Evolutionary conservation across 208 protist genomes (phyloP).

Genomic region (Vickermania spadyakhi): DNA sequence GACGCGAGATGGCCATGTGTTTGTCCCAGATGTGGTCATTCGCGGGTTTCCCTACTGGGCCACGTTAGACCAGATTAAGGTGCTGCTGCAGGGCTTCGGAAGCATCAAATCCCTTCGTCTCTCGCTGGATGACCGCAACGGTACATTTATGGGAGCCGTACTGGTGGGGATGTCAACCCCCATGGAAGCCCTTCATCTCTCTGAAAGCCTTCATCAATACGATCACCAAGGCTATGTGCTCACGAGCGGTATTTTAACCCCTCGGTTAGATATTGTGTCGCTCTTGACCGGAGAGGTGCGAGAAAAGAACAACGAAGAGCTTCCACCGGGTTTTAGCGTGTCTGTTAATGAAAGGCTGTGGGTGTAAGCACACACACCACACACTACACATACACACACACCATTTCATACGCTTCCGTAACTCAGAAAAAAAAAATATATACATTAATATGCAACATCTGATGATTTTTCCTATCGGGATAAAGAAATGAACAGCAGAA

Average conservation of each 20-base stretch:
- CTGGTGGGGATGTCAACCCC: conserved; percentile 67
- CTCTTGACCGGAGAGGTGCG: conserved; percentile 43
- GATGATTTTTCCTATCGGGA: too few relatives aligned
- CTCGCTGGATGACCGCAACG: conserved; percentile 59
- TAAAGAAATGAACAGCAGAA: too few relatives aligned
- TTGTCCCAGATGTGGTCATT: conserved; percentile 74
- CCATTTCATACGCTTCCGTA: too few relatives aligned
- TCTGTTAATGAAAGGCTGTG: conserved; percentile 59
- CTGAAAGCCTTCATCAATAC: conserved; percentile 41
- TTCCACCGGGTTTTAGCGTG: conserved; percentile 21
- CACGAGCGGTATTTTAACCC: conserved; percentile 55
- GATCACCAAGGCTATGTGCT: conserved; percentile 32
- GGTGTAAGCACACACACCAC: conserved; percentile 28
- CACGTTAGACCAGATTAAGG: conserved; percentile 65
- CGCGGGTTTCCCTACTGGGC: conserved; percentile 79
- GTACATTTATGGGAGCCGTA: conserved; percentile 66
- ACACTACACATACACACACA: too few relatives aligned
- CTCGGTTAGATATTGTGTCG: conserved; percentile 56
- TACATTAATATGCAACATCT: too few relatives aligned
- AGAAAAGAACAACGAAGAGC: conserved; percentile 9
- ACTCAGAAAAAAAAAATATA: too few relatives aligned
- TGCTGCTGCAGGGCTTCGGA: conserved; percentile 60
- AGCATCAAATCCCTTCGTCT: conserved; percentile 38
- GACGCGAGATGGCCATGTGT: conserved; percentile 6
- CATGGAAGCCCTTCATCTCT: conserved; percentile 49